Evolutionary conservation across 345 rosid species (phyloP), one percentile per base, ranked within the genome.

Genomic region (Zanthoxylum bungeanum): DNA sequence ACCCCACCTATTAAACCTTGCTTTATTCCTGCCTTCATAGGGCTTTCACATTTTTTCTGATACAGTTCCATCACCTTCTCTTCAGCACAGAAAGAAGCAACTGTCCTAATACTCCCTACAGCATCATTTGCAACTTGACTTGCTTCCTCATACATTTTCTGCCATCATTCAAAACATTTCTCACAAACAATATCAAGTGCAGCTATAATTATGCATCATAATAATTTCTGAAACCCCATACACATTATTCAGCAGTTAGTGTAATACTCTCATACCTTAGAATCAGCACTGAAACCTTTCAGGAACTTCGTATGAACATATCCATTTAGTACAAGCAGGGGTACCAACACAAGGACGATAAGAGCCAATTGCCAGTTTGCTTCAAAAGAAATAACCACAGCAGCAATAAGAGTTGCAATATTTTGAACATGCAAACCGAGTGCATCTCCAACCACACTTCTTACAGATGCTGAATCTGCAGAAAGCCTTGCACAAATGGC

Each of bases 71-170:
- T 90, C 82, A 92, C 96, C 71, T 84, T 88, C 49, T 87, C 86
- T 76, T 92, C 98, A 0, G 91, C 94, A 36, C 96, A 87, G 75
- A 90, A 92, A 34, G 98, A 92, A 14, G 94, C 91, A 2, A 90
- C 86, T 5, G 97, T 92, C 80, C 97, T 82, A 42, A 92, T 92
- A 27, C 94, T 84, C n/a, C 93, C 93, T 21, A 90, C 88, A 0
- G 98, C 96, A 64, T 92, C 97, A n/a, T 78, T 84, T 1, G 96
- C 98, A 69, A 92, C 93, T 79, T 92, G 98, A 70, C 97, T 86
- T 16, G 96, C 94, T 66, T 88, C 94, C 81, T 90, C 96, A 10
- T 90, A 90, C 88, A 81, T 76, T 49, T 70, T 70, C 98, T 92
- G 84, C 74, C 77, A 62, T 31, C 39, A 64, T 51, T 66, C 14